A percentile compares a stretch with the other conserved stretches of the same genome.
Conservation (phyloP, 371 early-diverging fungal genomes). For the Mortierella sp. region DNA sequence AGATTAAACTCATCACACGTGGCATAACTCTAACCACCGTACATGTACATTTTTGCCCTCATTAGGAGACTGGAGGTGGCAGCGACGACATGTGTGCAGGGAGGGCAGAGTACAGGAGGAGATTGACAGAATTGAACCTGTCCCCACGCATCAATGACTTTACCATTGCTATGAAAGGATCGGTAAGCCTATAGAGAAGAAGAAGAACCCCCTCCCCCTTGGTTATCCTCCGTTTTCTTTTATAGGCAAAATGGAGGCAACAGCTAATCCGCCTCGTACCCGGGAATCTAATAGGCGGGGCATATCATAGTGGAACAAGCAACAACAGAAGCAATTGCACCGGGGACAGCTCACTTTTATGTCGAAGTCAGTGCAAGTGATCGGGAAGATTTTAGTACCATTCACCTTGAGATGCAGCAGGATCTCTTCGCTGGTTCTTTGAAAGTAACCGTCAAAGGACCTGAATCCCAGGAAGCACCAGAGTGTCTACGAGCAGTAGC, state of each 20-base stretch:
- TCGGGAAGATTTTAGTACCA: constrained; percentile 9
- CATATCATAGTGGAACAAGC: constrained; percentile 11
- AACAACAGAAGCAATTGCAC: not conserved
- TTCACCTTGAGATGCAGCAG: not conserved
- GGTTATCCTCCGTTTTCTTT: not conserved
- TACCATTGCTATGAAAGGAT: not conserved
- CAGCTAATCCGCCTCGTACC: no score
- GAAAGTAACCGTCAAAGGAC: not conserved
- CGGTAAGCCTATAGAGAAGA: constrained; percentile 18
- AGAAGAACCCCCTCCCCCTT: no score
- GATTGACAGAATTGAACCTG: not conserved
- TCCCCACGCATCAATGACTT: not conserved
- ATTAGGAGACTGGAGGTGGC: no score
- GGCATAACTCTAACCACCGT: no score
- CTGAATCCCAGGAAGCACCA: not conserved
- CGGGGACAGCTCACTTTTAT: not conserved
- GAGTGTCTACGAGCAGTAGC: constrained; percentile 5
- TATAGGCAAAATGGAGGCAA: no score
- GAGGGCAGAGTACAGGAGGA: not conserved
- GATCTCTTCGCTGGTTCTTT: not conserved
- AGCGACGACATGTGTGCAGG: constrained; percentile 2
- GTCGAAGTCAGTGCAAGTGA: constrained; percentile 4
- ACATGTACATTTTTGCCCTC: no score
- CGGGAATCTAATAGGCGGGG: constrained; percentile 2
- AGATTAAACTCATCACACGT: no score